Evolutionary conservation across 192 early-diverging fungal species (phyloP), one percentile per base, ranked within the genome.

Genomic region (Entophlyctis helioformis): DNA sequence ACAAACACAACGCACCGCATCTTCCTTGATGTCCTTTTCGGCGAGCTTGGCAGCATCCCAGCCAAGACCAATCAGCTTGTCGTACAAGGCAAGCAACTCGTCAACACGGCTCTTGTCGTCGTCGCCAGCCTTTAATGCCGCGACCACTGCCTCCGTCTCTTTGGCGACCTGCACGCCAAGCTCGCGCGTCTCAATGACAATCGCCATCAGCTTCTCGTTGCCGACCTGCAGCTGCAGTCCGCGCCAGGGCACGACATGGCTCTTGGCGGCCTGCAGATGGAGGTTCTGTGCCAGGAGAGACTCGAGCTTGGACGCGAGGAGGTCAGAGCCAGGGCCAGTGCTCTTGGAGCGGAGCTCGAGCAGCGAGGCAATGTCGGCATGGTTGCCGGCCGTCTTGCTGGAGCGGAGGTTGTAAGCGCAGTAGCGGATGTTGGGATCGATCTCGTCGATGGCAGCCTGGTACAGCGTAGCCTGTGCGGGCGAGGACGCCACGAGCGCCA

Each of bases 351-450:
- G 52, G 13, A 38, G 16, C 27, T 48, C 36, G 11, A 61, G 22
- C 41, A 61, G 23, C 19, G 39, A 27, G 3, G 21, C 48, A 20
- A 61, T 36, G 19, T 44, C 44, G 25, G 28, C 9, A 1, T 22
- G 41, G 16, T 51, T 44, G 6, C 39, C 54, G 13, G 39, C 54
- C 28, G 46, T 31, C 11, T 50, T 16, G n/a, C n/a, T n/a, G n/a
- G n/a, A n/a, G 15, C 42, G 42, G 27, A 86, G 62, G 21, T 75
- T 74, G 44, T 86, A 86, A 21, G 76, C 78, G 60, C 84, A 88
- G 63, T 75, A 88, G 31, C 79, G 69, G 56, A 90, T 80, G 54
- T 79, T 82, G 39, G 84, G 84, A 32, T 86, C 85, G 40, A 88
- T 76, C 15, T 59, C 72, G 53, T 88, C 85, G 22, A 87, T 74